phyloP scores from a whole-genome alignment of 768 basidiomycete species.

The Rossbeevera mucosa region DNA sequence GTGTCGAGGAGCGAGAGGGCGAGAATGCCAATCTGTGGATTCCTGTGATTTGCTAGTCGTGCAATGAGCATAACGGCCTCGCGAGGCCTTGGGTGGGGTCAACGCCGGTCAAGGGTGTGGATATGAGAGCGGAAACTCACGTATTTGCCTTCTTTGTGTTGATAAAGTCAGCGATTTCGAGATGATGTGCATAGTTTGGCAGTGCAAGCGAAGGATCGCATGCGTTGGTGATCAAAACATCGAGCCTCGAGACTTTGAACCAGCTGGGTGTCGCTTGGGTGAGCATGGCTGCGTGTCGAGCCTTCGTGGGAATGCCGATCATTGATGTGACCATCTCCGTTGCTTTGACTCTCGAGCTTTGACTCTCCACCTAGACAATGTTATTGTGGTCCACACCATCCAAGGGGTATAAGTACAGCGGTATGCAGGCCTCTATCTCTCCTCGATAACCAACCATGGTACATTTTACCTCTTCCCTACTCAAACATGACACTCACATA shows the following conservation, averaged over 20 bases:
- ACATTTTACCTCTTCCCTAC: neutral
- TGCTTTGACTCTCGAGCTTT: too few relatives aligned
- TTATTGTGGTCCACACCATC: too few relatives aligned
- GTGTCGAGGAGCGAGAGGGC: constrained; percentile 85
- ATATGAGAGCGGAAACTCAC: constrained; percentile 41
- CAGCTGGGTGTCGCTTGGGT: too few relatives aligned
- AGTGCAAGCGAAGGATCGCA: constrained; percentile 84
- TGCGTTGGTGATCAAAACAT: constrained; percentile 71
- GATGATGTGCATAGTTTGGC: constrained; percentile 87
- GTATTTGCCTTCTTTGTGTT: constrained; percentile 95
- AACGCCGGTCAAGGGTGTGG: neutral
- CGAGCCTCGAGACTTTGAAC: constrained; percentile 57
- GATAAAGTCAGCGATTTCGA: constrained; percentile 92
- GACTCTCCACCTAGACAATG: too few relatives aligned
- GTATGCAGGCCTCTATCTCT: too few relatives aligned
- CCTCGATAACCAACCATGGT: too few relatives aligned
- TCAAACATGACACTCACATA: neutral
- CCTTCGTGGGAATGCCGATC: too few relatives aligned
- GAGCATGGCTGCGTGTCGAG: too few relatives aligned
- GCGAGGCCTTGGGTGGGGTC: constrained; percentile 57
- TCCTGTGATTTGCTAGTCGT: constrained; percentile 84
- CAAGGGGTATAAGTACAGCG: too few relatives aligned
- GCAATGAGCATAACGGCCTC: constrained; percentile 87
- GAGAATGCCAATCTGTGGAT: constrained; percentile 86
- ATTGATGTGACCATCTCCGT: too few relatives aligned